A percentile compares a stretch with the other conserved stretches of the same genome.
Evolutionary conservation across 1,284 basidiomycete species (phyloP).

Genomic region (Rhodofomes roseus): DNA sequence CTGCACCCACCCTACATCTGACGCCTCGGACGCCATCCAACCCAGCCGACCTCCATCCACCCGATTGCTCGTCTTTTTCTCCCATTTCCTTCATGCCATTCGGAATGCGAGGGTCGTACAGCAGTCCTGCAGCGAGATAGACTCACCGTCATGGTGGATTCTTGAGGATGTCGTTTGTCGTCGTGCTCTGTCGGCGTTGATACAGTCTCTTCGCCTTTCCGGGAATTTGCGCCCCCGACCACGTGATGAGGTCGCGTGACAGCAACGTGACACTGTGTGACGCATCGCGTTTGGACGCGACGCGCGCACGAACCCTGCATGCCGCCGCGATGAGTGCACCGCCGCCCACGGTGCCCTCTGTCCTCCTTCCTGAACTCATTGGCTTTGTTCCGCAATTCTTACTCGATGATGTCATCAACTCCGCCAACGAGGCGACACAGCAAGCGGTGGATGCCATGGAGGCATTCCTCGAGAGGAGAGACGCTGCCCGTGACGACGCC

Average conservation of each 20-base stretch:
- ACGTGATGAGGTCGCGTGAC: not conserved
- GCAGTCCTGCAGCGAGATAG: conserved; percentile 7
- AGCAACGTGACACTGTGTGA: not conserved
- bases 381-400: conserved; percentile 67
- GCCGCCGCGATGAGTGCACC: conserved; percentile 18
- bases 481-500: conserved; percentile 46
- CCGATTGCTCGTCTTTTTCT: conserved; percentile 13
- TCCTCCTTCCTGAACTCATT: conserved; percentile 61
- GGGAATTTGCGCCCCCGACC: conserved; percentile 6
- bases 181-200: conserved; percentile 10
- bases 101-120: not conserved
- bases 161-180: conserved; percentile 27
- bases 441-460: conserved; percentile 74
- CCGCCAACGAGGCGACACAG: conserved; percentile 62
- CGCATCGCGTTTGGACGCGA: not conserved
- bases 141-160: conserved; percentile 27
- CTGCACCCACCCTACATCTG: conserved; percentile 6
- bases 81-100: not conserved
- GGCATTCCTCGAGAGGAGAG: conserved; percentile 68
- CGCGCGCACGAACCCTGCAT: not conserved
- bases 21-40: conserved; percentile 15
- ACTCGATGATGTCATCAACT: conserved; percentile 66
- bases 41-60: conserved; percentile 25
- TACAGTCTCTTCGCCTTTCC: conserved; percentile 2
- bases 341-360: conserved; percentile 35